Percentiles rank a stretch among this genome's conserved stretches.
phyloP scores from a whole-genome alignment of 2,329 filamentous ascomycete genomes.

The Penicillium sp. region DNA sequence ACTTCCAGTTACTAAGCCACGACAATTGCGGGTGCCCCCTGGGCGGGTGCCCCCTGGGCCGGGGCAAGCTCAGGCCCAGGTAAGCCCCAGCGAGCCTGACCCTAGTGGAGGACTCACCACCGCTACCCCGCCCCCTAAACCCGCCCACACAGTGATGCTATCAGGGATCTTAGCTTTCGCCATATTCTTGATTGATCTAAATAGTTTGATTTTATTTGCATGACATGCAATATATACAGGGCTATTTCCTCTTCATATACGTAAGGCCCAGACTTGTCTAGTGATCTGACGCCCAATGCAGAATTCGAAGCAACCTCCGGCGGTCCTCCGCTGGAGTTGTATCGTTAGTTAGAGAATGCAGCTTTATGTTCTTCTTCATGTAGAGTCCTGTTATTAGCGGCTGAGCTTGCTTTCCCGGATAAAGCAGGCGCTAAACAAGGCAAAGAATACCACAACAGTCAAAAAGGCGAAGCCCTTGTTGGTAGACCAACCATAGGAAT shows the following conservation, averaged over 20 bases:
- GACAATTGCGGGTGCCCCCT: too few species aligned
- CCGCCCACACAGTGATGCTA: too few species aligned
- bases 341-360: background rate
- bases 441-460: constrained; percentile 50
- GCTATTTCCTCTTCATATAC: background rate
- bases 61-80: background rate
- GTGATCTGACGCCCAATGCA: background rate
- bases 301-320: background rate
- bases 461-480: constrained; percentile 52
- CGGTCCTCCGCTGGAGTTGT: background rate
- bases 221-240: background rate
- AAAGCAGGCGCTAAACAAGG: constrained; percentile 47
- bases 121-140: too few species aligned
- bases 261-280: too few species aligned
- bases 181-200: background rate
- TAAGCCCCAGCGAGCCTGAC: too few species aligned
- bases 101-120: too few species aligned
- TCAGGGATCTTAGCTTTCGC: background rate
- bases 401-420: constrained; percentile 57
- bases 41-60: background rate
- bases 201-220: background rate
- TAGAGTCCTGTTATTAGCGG: constrained; percentile 24
- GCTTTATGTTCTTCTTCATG: background rate
- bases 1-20: constrained; percentile 6
- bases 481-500: constrained; percentile 61